Evolutionary conservation across 441 rosid species (phyloP), one percentile per base, ranked within the genome.

Genomic region (Bocquillonia castaneifolia): DNA sequence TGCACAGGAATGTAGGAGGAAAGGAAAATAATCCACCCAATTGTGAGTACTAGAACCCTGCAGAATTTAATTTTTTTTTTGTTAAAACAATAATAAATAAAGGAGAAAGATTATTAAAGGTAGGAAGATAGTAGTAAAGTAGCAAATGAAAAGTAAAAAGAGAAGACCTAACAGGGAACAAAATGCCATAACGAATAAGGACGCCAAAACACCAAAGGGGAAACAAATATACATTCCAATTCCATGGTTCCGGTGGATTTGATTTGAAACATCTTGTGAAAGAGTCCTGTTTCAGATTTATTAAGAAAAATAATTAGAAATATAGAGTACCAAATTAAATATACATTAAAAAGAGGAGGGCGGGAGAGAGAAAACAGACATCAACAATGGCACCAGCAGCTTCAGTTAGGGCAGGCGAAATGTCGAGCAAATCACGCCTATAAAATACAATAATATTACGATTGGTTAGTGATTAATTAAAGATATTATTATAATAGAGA

Each of bases 371-470:
- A 18, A 0, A 69, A 60, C 87, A 73, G 65, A 91, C 97, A 81
- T 89, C 97, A 67, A 93, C 84, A 76, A 91, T 93, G 63, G 99
- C 99, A 68, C 99, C 99, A 68, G 91, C 97, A 77, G 97, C 96
- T 80, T 93, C 99, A 20, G 97, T 89, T 31, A 91, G 85, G 28
- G 92, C 79, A 0, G 95, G 97, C 6, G 97, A 85, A 58, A 93
- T 81, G 39, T 93, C 97, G 22, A 93, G 88, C 86, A 93, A 79
- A 80, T 91, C 96, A 66, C 83, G 84, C 82, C 97, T 91, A 72
- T n/a, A 6, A 20, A 3, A 44, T 37, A 68, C 54, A 15, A 18
- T 48, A 29, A 63, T 45, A 20, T 13, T 5, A 48, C 31, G 22
- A 44, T 52, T 15, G 34, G 25, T 29, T 22, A 48, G 10, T 5